Base-by-base conservation (phyloP, 2,329 filamentous ascomycete genomes). In the Venturia pyrina region DNA sequence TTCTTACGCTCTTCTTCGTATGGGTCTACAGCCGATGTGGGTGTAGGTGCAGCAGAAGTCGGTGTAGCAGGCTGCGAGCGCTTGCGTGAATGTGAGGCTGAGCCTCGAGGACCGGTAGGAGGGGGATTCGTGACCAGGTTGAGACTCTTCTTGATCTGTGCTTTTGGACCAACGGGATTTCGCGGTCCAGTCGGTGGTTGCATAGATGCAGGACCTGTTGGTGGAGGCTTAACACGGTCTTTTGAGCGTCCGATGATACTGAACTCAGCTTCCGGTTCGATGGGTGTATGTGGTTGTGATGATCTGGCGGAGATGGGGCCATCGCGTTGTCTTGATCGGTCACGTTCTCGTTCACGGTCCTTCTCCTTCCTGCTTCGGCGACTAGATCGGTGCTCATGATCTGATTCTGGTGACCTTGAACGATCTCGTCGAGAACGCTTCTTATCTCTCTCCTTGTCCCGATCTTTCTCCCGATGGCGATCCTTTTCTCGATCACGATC, bases 1-100 rank as follows among this genome's bases (percentile, higher is more conserved):
- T 84, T 84, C 72, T 89, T 87, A 28, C 88, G 85, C 74, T 91
- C 88, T 0, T 87, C 78, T 1, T 88, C 87, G 74, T 90, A 87
- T n/a, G 85, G 81, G 69, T 89, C 86, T 7, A 59, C 63, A 8
- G 65, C 21, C n/a, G 65, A 34, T 41, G 28, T 72, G 7, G 65
- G 24, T n/a, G 50, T 50, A 17, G 65, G 44, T 13, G 64, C 61
- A 15, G 46, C 34, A 34, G 40, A 28, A n/a, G 48, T 57, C 28
- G 46, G 53, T 37, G 53, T 59, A 28, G 40, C 40, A n/a, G 40
- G 40, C n/a, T 44, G 60, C 4, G 40, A 44, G n/a, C 19, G 28
- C 37, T 40, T 44, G 10, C 40, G 60, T 32, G 60, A 62, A 34
- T 34, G 24, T 21, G 62, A 56, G 17, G 43, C 53, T 37, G 53